Percentiles rank a stretch among this genome's conserved stretches.
phyloP scores from a whole-genome alignment of 2,329 filamentous ascomycete species.

The Chrysoporthe puriensis region DNA sequence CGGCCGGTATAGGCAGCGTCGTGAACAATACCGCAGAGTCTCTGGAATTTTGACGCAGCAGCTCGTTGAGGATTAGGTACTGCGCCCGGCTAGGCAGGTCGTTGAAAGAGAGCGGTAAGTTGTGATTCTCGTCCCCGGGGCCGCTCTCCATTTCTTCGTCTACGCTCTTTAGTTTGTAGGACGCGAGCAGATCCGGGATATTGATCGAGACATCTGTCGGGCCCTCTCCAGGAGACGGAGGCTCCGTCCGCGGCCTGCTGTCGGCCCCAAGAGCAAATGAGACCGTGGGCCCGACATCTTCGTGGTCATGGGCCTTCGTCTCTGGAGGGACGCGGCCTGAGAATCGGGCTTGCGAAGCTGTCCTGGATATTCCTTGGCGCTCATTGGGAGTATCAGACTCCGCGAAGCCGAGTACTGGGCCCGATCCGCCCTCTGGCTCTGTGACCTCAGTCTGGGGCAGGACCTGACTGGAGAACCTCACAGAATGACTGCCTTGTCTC shows the following conservation, averaged over 20 bases:
- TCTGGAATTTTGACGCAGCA: slow-evolving; percentile 70
- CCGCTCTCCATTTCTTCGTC: slow-evolving; percentile 38
- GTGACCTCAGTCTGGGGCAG: slow-evolving; percentile 72
- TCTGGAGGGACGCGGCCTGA: slow-evolving; percentile 66
- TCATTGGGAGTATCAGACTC: slow-evolving; percentile 44
- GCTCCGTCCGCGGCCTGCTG: slow-evolving; percentile 49
- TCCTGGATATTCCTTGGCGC: slow-evolving; percentile 46
- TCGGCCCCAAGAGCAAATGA: slow-evolving; percentile 59
- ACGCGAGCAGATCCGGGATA: slow-evolving; percentile 49
- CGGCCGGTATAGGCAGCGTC: slow-evolving; percentile 78
- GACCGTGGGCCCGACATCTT: slow-evolving; percentile 65
- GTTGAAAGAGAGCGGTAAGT: slow-evolving; percentile 78
- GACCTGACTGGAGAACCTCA: slow-evolving; percentile 73
- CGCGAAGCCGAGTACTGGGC: slow-evolving; percentile 77
- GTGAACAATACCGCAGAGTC: slow-evolving; percentile 81
- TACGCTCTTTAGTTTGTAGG: slow-evolving; percentile 40
- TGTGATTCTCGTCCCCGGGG: slow-evolving; percentile 60
- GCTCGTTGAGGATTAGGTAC: slow-evolving; percentile 83
- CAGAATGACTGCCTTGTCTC: slow-evolving; percentile 54
- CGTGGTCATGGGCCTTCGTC: slow-evolving; percentile 53
- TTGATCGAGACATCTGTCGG: slow-evolving; percentile 42
- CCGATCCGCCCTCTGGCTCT: slow-evolving; percentile 61
- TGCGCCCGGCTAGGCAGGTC: slow-evolving; percentile 83
- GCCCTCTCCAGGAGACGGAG: slow-evolving; percentile 41
- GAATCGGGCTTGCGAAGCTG: slow-evolving; percentile 60